A percentile compares a stretch with the other conserved stretches of the same genome.
phyloP scores from a whole-genome alignment of 2,329 filamentous ascomycete genomes.

The Clarireedia paspali region DNA sequence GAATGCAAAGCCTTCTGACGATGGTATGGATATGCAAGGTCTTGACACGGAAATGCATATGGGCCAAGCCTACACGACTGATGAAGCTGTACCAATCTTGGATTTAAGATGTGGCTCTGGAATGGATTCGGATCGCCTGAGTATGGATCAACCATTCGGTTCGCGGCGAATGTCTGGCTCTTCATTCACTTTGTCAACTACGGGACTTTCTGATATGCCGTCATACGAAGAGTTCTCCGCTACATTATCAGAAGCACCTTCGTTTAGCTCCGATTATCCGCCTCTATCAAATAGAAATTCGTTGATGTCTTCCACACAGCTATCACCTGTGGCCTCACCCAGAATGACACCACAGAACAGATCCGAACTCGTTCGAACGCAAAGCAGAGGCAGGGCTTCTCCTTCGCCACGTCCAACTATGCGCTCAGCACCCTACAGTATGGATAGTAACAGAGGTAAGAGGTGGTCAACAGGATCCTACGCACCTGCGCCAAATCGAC shows the following conservation, averaged over 20 bases:
- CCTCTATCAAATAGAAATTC: slow-evolving; percentile 60
- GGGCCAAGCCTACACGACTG: slow-evolving; percentile 54
- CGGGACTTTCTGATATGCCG: slow-evolving; percentile 59
- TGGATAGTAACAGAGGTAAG: slow-evolving; percentile 61
- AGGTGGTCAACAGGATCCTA: slow-evolving; percentile 74
- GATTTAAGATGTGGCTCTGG: slow-evolving; percentile 44
- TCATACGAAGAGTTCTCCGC: slow-evolving; percentile 66
- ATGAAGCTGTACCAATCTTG: slow-evolving; percentile 55
- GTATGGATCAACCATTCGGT: slow-evolving; percentile 45
- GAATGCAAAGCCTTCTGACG: slow-evolving; percentile 50
- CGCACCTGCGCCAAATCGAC: slow-evolving; percentile 46
- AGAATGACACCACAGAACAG: slow-evolving; percentile 54
- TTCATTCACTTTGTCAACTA: slow-evolving; percentile 65
- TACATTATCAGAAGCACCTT: slow-evolving; percentile 57
- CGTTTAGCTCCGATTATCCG: slow-evolving; percentile 60
- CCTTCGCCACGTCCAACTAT: slow-evolving; percentile 62
- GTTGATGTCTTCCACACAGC: slow-evolving; percentile 61
- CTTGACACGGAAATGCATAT: slow-evolving; percentile 52
- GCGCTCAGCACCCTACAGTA: slow-evolving; percentile 62
- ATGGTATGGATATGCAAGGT: slow-evolving; percentile 46
- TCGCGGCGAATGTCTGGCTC: slow-evolving; percentile 62
- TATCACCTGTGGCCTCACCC: slow-evolving; percentile 68
- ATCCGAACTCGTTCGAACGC: slow-evolving; percentile 53
- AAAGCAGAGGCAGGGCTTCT: slow-evolving; percentile 62
- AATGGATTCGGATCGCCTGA: slow-evolving; percentile 43